These are phyloP conservation scores for Strobilomyces echinocephalus DNA, from an alignment of 768 basidiomycete species.

Conservation along the genomic window DNA sequence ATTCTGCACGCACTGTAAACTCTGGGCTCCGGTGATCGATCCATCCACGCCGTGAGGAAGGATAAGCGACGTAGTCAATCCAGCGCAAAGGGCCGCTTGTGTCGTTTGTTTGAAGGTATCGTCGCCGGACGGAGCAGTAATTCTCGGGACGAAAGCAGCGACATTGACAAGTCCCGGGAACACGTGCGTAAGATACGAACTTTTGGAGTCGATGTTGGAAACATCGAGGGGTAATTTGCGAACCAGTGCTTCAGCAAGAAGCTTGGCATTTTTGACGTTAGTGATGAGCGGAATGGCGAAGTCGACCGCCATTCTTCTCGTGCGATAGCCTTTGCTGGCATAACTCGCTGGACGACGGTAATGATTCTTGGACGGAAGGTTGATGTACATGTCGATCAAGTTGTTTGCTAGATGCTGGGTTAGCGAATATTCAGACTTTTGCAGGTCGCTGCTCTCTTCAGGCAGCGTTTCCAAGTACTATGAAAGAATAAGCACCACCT, in stretches of 20 bases:
- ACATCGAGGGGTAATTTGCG: slow-evolving; percentile 89
- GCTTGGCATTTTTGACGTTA: slow-evolving; percentile 97
- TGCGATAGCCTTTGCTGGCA: slow-evolving; percentile 93
- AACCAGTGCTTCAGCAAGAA: slow-evolving; percentile 89
- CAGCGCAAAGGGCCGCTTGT: slow-evolving; percentile 79
- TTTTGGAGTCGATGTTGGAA: slow-evolving; percentile 88
- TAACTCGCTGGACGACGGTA: slow-evolving; percentile 97
- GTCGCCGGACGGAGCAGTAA: slow-evolving; percentile 44
- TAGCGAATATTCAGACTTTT: slow-evolving; percentile 96
- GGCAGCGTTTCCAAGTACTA: slow-evolving; percentile 88
- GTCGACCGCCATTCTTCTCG: slow-evolving; percentile 98
- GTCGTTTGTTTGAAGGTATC: slow-evolving; percentile 64
- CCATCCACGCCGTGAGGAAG: slow-evolving; percentile 63
- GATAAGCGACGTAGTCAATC: slow-evolving; percentile 83
- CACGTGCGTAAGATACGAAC: slow-evolving; percentile 81
- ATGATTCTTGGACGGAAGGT: slow-evolving; percentile 95
- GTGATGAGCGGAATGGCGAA: slow-evolving; percentile 97
- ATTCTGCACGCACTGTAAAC: slow-evolving; percentile 64
- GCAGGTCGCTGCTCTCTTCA: slow-evolving; percentile 66
- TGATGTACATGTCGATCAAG: slow-evolving; percentile 99
- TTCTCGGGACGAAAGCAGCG: slow-evolving; percentile 75
- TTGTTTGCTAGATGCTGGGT: slow-evolving; percentile 96
- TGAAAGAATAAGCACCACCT: slow-evolving; percentile 6
- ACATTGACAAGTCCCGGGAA: slow-evolving; percentile 93
- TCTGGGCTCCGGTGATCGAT: slow-evolving; percentile 59